Evolutionary conservation across 1,284 basidiomycete genomes (phyloP), one percentile per base, ranked within the genome.

Genomic region (Athelia sp.): DNA sequence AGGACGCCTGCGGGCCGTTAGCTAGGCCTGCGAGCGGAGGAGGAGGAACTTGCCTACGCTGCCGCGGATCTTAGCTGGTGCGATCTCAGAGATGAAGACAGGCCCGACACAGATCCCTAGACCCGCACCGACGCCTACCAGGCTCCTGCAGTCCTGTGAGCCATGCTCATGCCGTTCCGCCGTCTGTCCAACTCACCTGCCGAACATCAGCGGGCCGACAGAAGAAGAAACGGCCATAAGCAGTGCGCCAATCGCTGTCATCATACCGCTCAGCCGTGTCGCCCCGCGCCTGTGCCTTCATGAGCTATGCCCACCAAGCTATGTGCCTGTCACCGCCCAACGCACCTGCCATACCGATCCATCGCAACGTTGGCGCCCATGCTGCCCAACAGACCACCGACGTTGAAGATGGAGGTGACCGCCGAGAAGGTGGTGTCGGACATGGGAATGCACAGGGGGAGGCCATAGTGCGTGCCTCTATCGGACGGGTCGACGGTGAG

Each of bases 31-130:
- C 32, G 36, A 17, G 36, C 19, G 52, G 48, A 50, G 50, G 13
- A 55, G 44, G 17, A 46, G 23, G 18, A 38, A 64, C 74, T 47
- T 56, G 81, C 87, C 89, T 52, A 90, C 71, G 47, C 75, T 83
- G n/a, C 89, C 89, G 56, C 79, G 81, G 45, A 90, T 83, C 51
- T 74, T 73, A 3, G 81, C 69, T 1, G 89, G 90, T 0, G 92
- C 82, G 13, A 95, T 84, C 62, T 92, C 87, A 9, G 89, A 80
- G 29, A 96, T 75, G 67, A 85, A 95, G 43, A 95, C 81, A 8
- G 93, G 93, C 1, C 84, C 82, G n/a, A 93, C 79, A 57, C 91
- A 95, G 3, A 95, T 74, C 17, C 87, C 91, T 47, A 96, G 68
- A 21, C 93, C 93, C 29, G 89, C 85, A 10, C 85, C 87, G 8